Base-by-base conservation (phyloP, 306 rosid genomes). In the Cucumis hystrix region DNA sequence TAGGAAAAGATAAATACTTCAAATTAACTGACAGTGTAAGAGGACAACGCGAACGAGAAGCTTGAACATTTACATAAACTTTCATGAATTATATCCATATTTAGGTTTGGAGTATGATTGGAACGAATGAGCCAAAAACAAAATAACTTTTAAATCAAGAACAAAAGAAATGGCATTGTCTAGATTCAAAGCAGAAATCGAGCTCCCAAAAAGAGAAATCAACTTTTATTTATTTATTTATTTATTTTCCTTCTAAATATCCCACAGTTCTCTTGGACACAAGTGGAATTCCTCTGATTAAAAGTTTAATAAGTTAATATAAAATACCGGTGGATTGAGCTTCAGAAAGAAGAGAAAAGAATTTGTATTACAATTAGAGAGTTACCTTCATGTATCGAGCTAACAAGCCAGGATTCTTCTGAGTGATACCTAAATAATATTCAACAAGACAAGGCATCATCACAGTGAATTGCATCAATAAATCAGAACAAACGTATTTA, bases 301-400 rank as follows among this genome's bases (percentile, higher is more conserved):
- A 28, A 28, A 28, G 1, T 28, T 28, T 28, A 28, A 3, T 28
- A 52, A 57, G 78, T 16, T 33, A 75, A 57, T 57, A 37, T 55
- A 35, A 18, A 33, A 57, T 37, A 55, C 15, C 23, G 3, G 52
- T 57, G 54, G 47, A 41, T 40, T 37, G 39, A 57, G 12, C 40
- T 14, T 6, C 28, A 37, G 21, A 25, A 23, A 52, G 75, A 13
- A 10, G 35, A 65, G 40, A 43, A 41, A 20, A 28, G 30, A 28
- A 28, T 28, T 51, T 17, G 54, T 25, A 28, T 33, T 71, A 23
- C 35, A 58, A 39, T 54, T 37, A 65, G 59, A 69, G 58, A 85
- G 72, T 83, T 88, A 95, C 99, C 99, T 92, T 89, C 97, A 95
- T 95, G 80, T 92, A 95, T 54, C 92, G 91, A 40, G 91, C 84